These are phyloP conservation scores for Colletotrichum endophyticum DNA, from an alignment of 2,329 filamentous ascomycete species.

Conservation along the genomic window DNA sequence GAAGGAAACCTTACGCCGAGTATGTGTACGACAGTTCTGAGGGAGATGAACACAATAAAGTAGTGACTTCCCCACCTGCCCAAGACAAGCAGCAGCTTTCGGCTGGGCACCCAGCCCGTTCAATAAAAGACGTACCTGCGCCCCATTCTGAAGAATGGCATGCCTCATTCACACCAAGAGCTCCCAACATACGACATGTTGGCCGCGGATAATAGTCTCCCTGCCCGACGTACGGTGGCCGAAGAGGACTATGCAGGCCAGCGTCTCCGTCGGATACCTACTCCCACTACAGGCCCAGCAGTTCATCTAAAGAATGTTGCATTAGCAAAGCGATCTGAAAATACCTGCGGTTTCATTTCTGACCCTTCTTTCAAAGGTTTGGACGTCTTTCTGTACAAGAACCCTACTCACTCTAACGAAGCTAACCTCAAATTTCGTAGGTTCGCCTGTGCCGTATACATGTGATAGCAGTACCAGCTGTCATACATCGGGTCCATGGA, in stretches of 20 bases:
- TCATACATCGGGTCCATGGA: background rate
- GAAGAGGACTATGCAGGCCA: background rate
- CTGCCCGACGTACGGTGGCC: background rate
- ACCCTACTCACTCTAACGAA: rapidly evolving
- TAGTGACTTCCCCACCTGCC: rapidly evolving
- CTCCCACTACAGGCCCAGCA: background rate
- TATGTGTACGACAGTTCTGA: background rate
- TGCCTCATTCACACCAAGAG: background rate
- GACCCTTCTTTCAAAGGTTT: background rate
- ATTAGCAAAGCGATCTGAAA: rapidly evolving
- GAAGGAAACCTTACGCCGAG: no score
- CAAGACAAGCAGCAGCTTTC: background rate
- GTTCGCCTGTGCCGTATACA: background rate
- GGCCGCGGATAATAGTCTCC: rapidly evolving
- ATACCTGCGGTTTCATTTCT: background rate
- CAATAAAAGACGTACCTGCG: background rate
- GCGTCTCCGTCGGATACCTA: rapidly evolving
- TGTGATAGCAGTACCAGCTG: background rate
- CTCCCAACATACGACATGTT: background rate
- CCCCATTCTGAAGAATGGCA: background rate
- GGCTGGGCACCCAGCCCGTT: background rate
- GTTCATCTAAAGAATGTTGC: background rate
- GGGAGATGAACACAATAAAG: background rate
- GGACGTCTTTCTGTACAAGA: rapidly evolving
- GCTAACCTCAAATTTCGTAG: background rate